Conservation (phyloP, 176 grass and related monocot species). For the Hyparrhenia diplandra region DNA sequence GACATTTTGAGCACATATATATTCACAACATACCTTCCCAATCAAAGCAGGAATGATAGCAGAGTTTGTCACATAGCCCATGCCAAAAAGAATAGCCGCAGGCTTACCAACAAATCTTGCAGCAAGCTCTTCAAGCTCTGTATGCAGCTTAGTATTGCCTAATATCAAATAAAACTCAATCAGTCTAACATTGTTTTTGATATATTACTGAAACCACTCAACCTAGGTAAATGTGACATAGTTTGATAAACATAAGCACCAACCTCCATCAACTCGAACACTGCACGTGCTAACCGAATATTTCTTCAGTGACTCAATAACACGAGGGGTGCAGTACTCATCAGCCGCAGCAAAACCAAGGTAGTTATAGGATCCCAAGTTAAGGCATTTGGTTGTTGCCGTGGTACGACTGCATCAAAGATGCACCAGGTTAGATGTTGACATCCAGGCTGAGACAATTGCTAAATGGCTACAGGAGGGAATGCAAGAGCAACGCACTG, state of each 20-base stretch:
- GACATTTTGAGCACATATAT: not conserved
- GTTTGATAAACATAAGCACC: slow-evolving; percentile 5
- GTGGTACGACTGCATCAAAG: slow-evolving; percentile 59
- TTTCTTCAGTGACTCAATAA: slow-evolving; percentile 86
- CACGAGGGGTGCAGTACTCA: slow-evolving; percentile 87
- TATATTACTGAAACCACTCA: slow-evolving; percentile 21
- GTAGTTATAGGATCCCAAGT: slow-evolving; percentile 93
- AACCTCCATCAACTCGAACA: slow-evolving; percentile 75
- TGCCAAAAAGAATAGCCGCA: slow-evolving; percentile 81
- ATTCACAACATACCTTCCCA: slow-evolving; percentile 53
- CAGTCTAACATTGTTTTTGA: slow-evolving; percentile 14
- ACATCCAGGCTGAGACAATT: not conserved
- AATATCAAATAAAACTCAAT: slow-evolving; percentile 3
- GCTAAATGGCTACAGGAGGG: not conserved
- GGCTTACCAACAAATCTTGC: slow-evolving; percentile 85
- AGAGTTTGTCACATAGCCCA: slow-evolving; percentile 96
- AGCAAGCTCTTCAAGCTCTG: slow-evolving; percentile 74
- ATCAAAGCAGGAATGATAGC: slow-evolving; percentile 77
- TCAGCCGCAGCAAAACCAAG: slow-evolving; percentile 96
- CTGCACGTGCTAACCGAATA: slow-evolving; percentile 89
- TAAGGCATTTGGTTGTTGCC: slow-evolving; percentile 75
- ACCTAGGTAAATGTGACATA: slow-evolving; percentile 4
- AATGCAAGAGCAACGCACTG: slow-evolving; percentile 28
- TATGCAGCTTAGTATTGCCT: slow-evolving; percentile 86
- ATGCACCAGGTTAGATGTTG: slow-evolving; percentile 19